phyloP scores from a whole-genome alignment of 2,329 filamentous ascomycete genomes.

The Neocucurbitaria cava region DNA sequence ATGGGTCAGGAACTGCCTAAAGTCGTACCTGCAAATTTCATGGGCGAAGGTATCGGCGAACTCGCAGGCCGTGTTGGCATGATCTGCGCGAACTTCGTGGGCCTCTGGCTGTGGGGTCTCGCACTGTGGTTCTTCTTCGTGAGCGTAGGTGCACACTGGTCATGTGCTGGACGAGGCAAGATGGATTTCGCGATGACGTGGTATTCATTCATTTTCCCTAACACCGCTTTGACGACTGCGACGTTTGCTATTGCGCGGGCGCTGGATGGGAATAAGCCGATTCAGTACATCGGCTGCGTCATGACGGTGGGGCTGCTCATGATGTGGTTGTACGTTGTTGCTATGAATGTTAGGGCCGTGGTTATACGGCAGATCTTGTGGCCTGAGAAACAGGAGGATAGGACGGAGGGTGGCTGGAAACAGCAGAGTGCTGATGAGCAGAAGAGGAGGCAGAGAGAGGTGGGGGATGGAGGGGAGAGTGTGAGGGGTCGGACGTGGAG shows the following conservation, averaged over 20 bases:
- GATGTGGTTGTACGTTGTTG: constrained; percentile 73
- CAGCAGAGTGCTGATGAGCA: constrained; percentile 41
- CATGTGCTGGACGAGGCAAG: constrained; percentile 65
- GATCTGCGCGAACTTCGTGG: constrained; percentile 67
- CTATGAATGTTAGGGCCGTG: constrained; percentile 74
- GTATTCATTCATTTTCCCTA: constrained; percentile 84
- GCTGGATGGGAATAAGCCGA: constrained; percentile 53
- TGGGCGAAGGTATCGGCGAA: constrained; percentile 59
- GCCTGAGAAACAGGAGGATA: constrained; percentile 74
- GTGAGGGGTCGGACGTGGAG: constrained; percentile 26
- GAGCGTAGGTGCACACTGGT: constrained; percentile 76
- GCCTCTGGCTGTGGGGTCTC: constrained; percentile 83
- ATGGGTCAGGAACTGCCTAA: constrained; percentile 62
- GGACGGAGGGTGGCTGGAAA: constrained; percentile 66
- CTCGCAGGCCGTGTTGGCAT: constrained; percentile 63
- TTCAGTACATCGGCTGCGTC: constrained; percentile 72
- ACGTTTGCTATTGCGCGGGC: constrained; percentile 74
- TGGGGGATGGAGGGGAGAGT: constrained; percentile 27
- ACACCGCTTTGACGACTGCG: constrained; percentile 75
- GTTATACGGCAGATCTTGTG: constrained; percentile 72
- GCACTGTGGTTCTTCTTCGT: constrained; percentile 86
- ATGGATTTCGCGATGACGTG: constrained; percentile 85
- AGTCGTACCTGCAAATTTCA: constrained; percentile 61
- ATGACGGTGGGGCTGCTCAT: constrained; percentile 71
- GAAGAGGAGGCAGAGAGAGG: constrained; percentile 21